Base-by-base conservation (phyloP, 1,139 yeast species). In the Entelexis paramagnoliae region DNA sequence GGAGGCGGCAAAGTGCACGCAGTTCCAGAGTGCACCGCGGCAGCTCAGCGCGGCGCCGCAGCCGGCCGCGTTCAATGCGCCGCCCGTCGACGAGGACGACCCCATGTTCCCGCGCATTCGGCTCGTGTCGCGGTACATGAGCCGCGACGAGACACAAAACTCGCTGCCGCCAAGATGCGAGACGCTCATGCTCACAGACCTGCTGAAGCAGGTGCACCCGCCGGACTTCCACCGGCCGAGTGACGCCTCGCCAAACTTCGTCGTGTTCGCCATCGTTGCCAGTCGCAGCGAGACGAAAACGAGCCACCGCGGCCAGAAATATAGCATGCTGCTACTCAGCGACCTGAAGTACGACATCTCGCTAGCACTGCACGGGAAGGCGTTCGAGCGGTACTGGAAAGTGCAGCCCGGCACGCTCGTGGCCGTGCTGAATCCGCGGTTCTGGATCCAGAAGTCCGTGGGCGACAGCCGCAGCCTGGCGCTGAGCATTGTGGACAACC, bases 321-420 rank as follows among this genome's bases (percentile, higher is more conserved):
- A 72, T 61, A 70, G 85, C 60, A 77, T 76, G 57, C 55, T 89
- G 9, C 74, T 77, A 1, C 61, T 91, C 2, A 85, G 95, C 0
- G 86, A 84, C 63, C 80, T 88, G 59, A 71, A 72, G 44, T 71
- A 71, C 52, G 75, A 78, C 2, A 66, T 87, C 1, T 78, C 79
- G 39, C 63, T 88, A 8, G 75, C 80, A 57, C 63, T 91, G 2
- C 83, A 83, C 62, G 88, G 81, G 0, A 71, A 72, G 13, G 84
- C 88, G 2, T 81, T 81, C 57, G 77, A 78, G 28, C 77, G 76
- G 61, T 83, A 79, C 65, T 85, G 86, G 80, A 85, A 81, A 55
- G 62, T 88, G 3, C 71, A 78, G 46, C 73, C 78, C 1, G 97
- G 98, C 0, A 87, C 84, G 53, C 66, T 89, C 1, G 65, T 89